Base-by-base conservation (phyloP, 495 filamentous ascomycete species). In the Podospora anserina region DNA sequence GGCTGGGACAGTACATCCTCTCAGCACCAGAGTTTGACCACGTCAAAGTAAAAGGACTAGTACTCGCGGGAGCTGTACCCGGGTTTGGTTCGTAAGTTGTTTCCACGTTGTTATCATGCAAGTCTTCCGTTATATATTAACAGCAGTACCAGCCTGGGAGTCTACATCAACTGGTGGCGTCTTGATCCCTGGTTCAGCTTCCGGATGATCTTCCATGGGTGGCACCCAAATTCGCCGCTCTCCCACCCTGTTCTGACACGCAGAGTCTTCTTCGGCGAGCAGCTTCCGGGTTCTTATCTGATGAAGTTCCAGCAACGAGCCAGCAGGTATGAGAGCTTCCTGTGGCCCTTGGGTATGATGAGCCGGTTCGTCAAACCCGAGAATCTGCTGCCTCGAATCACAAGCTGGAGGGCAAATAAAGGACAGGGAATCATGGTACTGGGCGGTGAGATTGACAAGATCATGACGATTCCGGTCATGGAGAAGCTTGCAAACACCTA, bases 401-500 rank as follows among this genome's bases (percentile, higher is more conserved):
- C 74, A 0, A 72, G 75, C 6, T 77, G 72, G 75, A 56, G 56
- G 7, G n/a, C 19, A 11, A 61, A 20, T 32, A 34, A 34, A 6
- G 61, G 72, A 13, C 62, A 77, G 62, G 68, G 69, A 11, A 56
- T 85, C 15, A 39, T 85, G 59, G 75, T 85, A 7, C 67, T 86
- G 20, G 77, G 74, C 1, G 83, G 79, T 4, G 73, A 75, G 11
- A 30, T 71, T 5, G 82, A 76, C 65, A 72, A 66, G 61, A 61
- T 78, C 54, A 75, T 75, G 71, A 74, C 67, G 27, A 28, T 63
- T 18, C 28, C 72, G 44, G 63, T 75, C 44, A 72, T 68, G 71
- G 63, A 72, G 61, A 66, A 81, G 77, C 53, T 79, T 68, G 73
- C 83, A 69, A 75, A 78, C 77, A 82, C 87, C 94, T 76, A 78